Evolutionary conservation across 2,329 filamentous ascomycete species (phyloP), one percentile per base, ranked within the genome.

Genomic region (Penicillium sp.): DNA sequence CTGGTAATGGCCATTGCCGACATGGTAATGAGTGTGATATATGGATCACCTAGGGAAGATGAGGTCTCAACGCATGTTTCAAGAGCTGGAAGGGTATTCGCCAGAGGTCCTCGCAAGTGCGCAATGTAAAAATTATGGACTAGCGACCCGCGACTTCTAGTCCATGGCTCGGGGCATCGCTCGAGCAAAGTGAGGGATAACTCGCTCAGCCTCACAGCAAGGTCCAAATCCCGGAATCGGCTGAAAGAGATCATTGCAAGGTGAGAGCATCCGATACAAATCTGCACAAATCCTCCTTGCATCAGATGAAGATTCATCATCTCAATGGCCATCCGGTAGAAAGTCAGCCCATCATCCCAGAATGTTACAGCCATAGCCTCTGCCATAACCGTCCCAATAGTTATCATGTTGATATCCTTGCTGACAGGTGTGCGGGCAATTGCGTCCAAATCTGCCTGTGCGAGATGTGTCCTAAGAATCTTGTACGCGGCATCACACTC

Each of bases 401-500:
- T 81, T 23, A 80, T 71, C 54, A 81, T 65, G 15, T 71, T 75
- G 15, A 74, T 74, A 63, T 83, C 79, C 49, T 79, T 73, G 66
- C 78, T 80, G 46, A 79, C 64, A 7, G 81, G 77, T 52, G 73
- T 76, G 23, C 74, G 68, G 38, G 78, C 68, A 48, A 81, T 67
- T 23, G 72, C 71, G 9, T 75, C 72, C 31, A 78, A 79, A 48
- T 87, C 88, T 76, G 85, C 85, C 47, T 79, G 83, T 71, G 85
- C 84, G 13, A 93, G 83, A 69, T 84, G 83, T 2, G 82, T 75
- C n/a, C 85, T 83, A 19, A 90, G 79, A 56, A 83, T 82, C 67
- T 88, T 83, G 69, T 95, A 97, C 58, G 90, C 87, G 19, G 80
- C 79, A 71, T 97, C 93, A 70, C 92, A 96, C 68, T 90, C 86